Evolutionary conservation across 192 early-diverging fungal species (phyloP).

Genomic region (Geranomyces michiganensis): DNA sequence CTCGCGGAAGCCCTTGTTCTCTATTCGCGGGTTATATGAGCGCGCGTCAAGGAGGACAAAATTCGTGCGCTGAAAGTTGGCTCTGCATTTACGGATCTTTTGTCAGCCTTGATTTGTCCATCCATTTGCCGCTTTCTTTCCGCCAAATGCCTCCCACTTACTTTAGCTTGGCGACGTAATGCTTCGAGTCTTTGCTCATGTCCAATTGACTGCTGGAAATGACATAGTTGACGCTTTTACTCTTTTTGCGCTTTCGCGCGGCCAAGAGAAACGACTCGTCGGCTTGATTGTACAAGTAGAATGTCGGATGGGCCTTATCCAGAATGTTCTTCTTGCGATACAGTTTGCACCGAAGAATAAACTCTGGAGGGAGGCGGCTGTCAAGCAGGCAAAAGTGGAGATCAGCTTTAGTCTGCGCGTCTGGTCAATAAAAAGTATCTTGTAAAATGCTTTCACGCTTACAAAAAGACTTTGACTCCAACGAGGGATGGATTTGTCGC

Average conservation of each 20-base stretch:
- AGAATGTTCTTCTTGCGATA: constrained; percentile 58
- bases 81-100: constrained; percentile 26
- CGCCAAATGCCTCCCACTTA: constrained; percentile 9
- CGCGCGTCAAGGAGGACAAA: constrained; percentile 59
- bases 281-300: constrained; percentile 60
- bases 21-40: constrained; percentile 47
- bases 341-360: constrained; percentile 55
- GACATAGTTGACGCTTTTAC: constrained; percentile 60
- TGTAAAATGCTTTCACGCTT: not conserved
- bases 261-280: constrained; percentile 60
- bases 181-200: constrained; percentile 57
- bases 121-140: not conserved
- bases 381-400: not conserved
- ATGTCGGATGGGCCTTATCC: constrained; percentile 57
- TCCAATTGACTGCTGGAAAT: constrained; percentile 56
- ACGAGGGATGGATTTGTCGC: constrained; percentile 27
- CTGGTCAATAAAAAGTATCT: not conserved
- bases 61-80: constrained; percentile 60
- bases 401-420: not conserved
- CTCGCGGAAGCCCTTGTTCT: constrained; percentile 56
- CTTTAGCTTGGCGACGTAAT: constrained; percentile 64
- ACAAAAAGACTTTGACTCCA: constrained; percentile 42
- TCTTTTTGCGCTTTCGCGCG: constrained; percentile 55
- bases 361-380: constrained; percentile 45
- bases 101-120: no score